These are phyloP conservation scores for Arachis stenosperma DNA, from an alignment of 306 rosid genomes.

Conservation along the genomic window DNA sequence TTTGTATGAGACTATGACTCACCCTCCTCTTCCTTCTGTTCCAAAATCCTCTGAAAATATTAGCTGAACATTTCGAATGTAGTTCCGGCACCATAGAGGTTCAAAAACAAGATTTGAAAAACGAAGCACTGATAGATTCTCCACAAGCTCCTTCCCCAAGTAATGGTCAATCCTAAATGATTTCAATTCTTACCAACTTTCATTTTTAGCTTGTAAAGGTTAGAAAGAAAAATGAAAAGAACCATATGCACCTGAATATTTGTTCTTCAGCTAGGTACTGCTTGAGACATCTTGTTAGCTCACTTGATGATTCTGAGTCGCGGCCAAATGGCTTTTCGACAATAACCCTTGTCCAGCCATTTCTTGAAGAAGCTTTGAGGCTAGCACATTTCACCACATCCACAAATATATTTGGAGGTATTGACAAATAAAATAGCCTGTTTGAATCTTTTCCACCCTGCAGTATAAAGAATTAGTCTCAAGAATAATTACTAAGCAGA, in stretches of 20 bases:
- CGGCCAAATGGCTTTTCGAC: conserved; percentile 99
- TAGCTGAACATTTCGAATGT: conserved; percentile 92
- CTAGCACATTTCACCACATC: conserved; percentile 87
- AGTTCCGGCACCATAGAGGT: conserved; percentile 90
- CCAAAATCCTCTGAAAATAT: conserved; percentile 99
- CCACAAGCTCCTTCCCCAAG: conserved; percentile 99
- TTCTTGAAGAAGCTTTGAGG: conserved; percentile 74
- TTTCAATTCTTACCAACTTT: conserved; percentile 35
- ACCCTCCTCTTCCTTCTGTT: conserved; percentile 97
- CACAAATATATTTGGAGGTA: conserved; percentile 92
- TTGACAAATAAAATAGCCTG: conserved; percentile 86
- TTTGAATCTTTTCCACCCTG: conserved; percentile 80
- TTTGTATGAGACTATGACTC: conserved; percentile 38
- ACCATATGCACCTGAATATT: conserved; percentile 74
- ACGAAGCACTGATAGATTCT: conserved; percentile 95
- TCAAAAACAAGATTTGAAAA: conserved; percentile 95
- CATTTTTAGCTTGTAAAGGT: conserved; percentile 31
- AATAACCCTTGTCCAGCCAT: conserved; percentile 96
- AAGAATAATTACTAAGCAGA: conserved; percentile 19
- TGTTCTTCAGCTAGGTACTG: conserved; percentile 87
- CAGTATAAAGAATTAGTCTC: conserved; percentile 34
- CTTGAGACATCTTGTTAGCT: conserved; percentile 80
- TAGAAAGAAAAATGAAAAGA: neutral
- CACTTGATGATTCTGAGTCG: conserved; percentile 79
- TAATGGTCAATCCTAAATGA: conserved; percentile 89